phyloP scores from a whole-genome alignment of 2,329 filamentous ascomycete species.

The Neofusicoccum parvum region DNA sequence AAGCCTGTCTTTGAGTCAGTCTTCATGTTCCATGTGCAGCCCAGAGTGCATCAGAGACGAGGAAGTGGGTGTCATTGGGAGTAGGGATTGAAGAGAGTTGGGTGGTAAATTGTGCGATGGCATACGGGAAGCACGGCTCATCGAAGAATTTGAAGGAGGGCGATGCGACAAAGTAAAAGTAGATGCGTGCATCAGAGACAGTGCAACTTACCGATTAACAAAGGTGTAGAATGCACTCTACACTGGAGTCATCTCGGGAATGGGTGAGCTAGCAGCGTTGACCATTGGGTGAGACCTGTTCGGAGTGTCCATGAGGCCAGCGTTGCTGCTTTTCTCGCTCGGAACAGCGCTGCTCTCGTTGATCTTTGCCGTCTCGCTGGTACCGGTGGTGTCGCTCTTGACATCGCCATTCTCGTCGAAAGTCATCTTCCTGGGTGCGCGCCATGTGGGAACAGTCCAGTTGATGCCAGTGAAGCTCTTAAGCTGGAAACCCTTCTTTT shows the following conservation, averaged over 20 bases:
- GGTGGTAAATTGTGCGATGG: not conserved
- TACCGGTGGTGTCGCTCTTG: constrained; percentile 57
- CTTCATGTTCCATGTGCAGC: too few relatives aligned
- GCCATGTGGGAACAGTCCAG: constrained; percentile 85
- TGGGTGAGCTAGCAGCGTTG: constrained; percentile 12
- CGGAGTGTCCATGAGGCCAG: constrained; percentile 45
- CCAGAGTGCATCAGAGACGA: not conserved
- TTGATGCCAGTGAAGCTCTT: constrained; percentile 90
- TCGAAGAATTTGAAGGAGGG: too few relatives aligned
- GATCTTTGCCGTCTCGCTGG: constrained; percentile 60
- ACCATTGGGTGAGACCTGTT: constrained; percentile 12
- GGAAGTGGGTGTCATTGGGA: not conserved
- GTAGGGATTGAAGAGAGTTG: not conserved
- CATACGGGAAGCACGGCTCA: not conserved
- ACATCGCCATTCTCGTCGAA: constrained; percentile 61
- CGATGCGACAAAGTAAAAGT: not conserved
- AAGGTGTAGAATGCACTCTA: not conserved
- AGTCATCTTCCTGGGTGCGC: constrained; percentile 64
- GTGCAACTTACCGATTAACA: constrained; percentile 1
- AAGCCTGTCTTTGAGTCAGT: not conserved
- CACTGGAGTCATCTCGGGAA: constrained; percentile 17
- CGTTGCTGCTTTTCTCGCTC: constrained; percentile 63
- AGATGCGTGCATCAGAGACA: not conserved
- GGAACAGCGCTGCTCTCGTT: constrained; percentile 60
- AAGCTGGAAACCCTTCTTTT: constrained; percentile 76